Base-by-base conservation (phyloP, 1,139 yeast species). In the Dujonia santamariae region DNA sequence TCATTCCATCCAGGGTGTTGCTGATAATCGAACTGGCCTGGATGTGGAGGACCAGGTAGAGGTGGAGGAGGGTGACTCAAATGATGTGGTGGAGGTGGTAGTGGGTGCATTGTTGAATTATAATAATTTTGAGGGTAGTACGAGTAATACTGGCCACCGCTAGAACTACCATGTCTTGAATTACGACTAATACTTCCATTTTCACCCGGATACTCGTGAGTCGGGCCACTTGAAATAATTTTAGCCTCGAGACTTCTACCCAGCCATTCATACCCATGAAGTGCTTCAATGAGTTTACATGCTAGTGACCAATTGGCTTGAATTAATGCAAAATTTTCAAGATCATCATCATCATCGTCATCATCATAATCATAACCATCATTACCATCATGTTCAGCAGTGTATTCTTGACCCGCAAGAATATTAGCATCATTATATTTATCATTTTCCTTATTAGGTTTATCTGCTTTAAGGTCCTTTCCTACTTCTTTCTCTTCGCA, bases 241-340 rank as follows among this genome's bases (percentile, higher is more conserved):
- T 13, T 29, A 14, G 47, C 61, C 14, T 53, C 55, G 30, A 59
- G 37, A 4, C 40, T 42, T 25, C 42, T 44, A 4, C 43, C 47
- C 5, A 35, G 30, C 61, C 60, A 59, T 29, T 52, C 51, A 38
- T 48, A 53, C 1, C 64, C 65, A 38, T 59, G 48, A 31, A 60
- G 42, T 2, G 36, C 40, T 7, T 53, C 55, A 17, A 53, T 36
- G 11, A 58, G 36, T 16, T 36, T 39, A 17, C 26, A 24, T 9
- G 36, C 36, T 9, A 33, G 13, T 5, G 36, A 17, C 36, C 36
- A 33, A 25, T 19, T 17, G 3, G 24, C 32, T 17, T 17, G 32
- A n/a, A 33, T 19, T 13, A 31, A 6, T 5, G 30, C 34, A n/a
- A 11, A 28, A n/a, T 28, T 20, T 19, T n/a, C 16, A 19, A 19